Evolutionary conservation across 2,329 filamentous ascomycete species (phyloP).

Genomic region (Aspergillus amoenus): DNA sequence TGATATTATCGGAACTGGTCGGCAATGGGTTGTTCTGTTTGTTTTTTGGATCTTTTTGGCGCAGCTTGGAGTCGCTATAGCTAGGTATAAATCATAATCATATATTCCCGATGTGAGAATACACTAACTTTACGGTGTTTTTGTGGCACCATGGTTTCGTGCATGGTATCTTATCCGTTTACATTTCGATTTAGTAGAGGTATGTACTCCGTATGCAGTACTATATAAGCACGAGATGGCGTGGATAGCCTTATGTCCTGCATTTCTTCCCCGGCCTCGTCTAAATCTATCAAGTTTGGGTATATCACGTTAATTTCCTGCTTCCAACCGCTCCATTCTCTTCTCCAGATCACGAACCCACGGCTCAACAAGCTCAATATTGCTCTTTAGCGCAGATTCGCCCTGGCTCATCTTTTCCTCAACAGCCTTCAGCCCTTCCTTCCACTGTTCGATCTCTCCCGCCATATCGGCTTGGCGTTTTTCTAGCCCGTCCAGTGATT

Average conservation of each 20-base stretch:
- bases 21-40: background rate
- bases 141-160: too few relatives aligned
- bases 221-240: background rate
- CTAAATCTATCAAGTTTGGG: background rate
- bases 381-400: conserved; percentile 69
- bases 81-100: background rate
- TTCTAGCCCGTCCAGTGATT: conserved; percentile 75
- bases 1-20: background rate
- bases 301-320: conserved; percentile 2
- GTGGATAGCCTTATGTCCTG: background rate
- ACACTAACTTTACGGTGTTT: background rate
- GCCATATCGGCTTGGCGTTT: conserved; percentile 78
- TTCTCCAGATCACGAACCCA: conserved; percentile 88
- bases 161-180: too few relatives aligned
- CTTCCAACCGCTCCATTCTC: conserved; percentile 64
- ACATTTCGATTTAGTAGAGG: too few relatives aligned
- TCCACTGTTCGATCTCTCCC: conserved; percentile 81
- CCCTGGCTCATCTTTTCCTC: conserved; percentile 72
- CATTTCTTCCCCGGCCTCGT: background rate
- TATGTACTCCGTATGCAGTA: too few relatives aligned
- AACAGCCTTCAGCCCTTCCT: conserved; percentile 73
- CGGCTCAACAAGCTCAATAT: conserved; percentile 79
- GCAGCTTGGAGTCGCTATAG: background rate
- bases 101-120: background rate
- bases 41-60: background rate